phyloP scores from a whole-genome alignment of 1,284 basidiomycete species.

The Taiwanofungus camphoratus region DNA sequence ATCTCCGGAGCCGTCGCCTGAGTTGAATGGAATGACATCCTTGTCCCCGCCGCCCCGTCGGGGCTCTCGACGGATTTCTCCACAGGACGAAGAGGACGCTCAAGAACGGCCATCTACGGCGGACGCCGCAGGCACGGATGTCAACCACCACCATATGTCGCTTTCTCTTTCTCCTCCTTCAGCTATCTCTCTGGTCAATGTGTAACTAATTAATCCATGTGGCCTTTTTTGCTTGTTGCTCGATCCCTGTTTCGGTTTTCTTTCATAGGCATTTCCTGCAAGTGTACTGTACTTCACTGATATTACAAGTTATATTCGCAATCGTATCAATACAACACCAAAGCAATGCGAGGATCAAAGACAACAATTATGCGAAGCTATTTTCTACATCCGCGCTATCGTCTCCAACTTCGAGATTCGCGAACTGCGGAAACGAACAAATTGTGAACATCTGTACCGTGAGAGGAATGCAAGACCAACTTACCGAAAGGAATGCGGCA shows the following conservation, averaged over 20 bases:
- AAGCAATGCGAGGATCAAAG: not conserved
- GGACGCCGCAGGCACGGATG: conserved; percentile 10
- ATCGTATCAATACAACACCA: conserved; percentile 4
- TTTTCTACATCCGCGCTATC: conserved; percentile 91
- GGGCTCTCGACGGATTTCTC: conserved; percentile 36
- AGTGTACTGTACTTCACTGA: conserved; percentile 1
- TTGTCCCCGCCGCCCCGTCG: conserved; percentile 57
- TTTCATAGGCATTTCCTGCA: not conserved
- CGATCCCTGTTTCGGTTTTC: not conserved
- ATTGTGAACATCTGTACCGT: not conserved
- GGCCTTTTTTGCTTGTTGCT: not conserved
- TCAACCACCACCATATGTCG: conserved; percentile 19
- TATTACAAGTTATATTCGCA: not conserved
- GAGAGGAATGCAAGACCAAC: conserved; percentile 24
- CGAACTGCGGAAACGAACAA: conserved; percentile 61
- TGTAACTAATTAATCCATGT: too few species aligned
- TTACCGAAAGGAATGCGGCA: conserved; percentile 82
- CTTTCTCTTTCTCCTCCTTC: conserved; percentile 27
- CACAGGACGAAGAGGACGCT: conserved; percentile 23
- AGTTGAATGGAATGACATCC: conserved; percentile 41
- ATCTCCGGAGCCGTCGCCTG: conserved; percentile 31
- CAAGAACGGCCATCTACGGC: conserved; percentile 6
- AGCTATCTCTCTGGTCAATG: conserved; percentile 9
- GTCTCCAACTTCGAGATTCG: conserved; percentile 78
- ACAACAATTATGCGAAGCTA: conserved; percentile 55